These are phyloP conservation scores for Saccharomycopsis sp. DNA, from an alignment of 805 yeast species.

Conservation along the genomic window DNA sequence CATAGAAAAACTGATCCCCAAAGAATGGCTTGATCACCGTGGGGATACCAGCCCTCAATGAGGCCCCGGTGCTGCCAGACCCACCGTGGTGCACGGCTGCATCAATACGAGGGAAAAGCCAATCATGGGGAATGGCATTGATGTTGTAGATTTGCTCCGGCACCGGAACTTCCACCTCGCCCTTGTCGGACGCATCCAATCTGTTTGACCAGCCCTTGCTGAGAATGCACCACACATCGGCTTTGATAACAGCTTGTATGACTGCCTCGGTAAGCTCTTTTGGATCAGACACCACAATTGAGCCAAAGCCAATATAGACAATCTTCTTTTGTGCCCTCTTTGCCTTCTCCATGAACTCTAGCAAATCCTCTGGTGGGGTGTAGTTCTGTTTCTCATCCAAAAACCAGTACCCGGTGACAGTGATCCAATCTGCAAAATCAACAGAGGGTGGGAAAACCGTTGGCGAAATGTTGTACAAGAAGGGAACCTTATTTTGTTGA, in stretches of 20 bases:
- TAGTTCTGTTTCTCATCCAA: slow-evolving; percentile 55
- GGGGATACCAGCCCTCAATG: slow-evolving; percentile 78
- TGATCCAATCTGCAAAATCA: slow-evolving; percentile 93
- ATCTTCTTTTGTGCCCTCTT: slow-evolving; percentile 51
- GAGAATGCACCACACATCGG: slow-evolving; percentile 79
- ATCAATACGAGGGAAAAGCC: slow-evolving; percentile 84
- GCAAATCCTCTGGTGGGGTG: slow-evolving; percentile 51
- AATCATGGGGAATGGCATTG: slow-evolving; percentile 82
- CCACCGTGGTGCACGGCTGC: slow-evolving; percentile 98
- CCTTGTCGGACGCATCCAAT: slow-evolving; percentile 32
- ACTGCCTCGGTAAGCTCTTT: slow-evolving; percentile 68
- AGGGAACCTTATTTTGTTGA: slow-evolving; percentile 77
- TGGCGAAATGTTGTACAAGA: slow-evolving; percentile 83
- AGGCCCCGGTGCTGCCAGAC: slow-evolving; percentile 92
- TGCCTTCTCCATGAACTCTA: slow-evolving; percentile 56
- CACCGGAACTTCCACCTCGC: slow-evolving; percentile 34
- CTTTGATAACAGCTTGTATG: slow-evolving; percentile 64
- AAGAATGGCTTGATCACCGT: slow-evolving; percentile 90
- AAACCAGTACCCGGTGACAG: slow-evolving; percentile 94
- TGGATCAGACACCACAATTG: slow-evolving; percentile 85
- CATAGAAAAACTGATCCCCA: slow-evolving; percentile 94
- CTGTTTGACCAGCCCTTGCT: slow-evolving; percentile 96
- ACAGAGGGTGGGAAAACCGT: slow-evolving; percentile 84
- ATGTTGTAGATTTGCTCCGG: slow-evolving; percentile 63
- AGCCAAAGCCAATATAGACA: slow-evolving; percentile 92